Evolutionary conservation across 1,284 basidiomycete genomes (phyloP).

Genomic region (Puccinia coronata): DNA sequence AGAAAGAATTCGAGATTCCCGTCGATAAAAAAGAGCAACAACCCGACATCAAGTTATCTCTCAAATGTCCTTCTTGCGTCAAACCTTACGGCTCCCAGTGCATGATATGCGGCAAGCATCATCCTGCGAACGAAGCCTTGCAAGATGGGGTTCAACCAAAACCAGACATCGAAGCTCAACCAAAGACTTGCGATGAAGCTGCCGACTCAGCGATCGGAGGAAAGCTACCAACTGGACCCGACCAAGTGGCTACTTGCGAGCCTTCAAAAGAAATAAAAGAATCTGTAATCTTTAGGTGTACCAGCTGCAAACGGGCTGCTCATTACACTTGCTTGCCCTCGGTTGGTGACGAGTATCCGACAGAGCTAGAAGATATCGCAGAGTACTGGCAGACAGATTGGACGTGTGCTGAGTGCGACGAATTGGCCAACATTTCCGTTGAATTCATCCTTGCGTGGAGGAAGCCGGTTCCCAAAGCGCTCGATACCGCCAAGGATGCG

Average conservation of each 20-base stretch:
- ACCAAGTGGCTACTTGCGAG: slow-evolving; percentile 31
- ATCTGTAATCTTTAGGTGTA: slow-evolving; percentile 72
- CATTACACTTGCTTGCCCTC: slow-evolving; percentile 68
- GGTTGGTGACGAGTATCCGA: slow-evolving; percentile 63
- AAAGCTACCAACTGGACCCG: background rate
- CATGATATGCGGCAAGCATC: slow-evolving; percentile 34
- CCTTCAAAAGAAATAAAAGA: slow-evolving; percentile 4
- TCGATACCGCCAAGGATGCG: slow-evolving; percentile 14
- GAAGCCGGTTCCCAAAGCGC: slow-evolving; percentile 40
- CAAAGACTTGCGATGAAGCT: background rate
- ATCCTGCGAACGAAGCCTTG: background rate
- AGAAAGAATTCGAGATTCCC: slow-evolving; percentile 7
- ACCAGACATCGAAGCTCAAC: background rate
- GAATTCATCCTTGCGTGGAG: slow-evolving; percentile 91
- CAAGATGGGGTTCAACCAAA: background rate
- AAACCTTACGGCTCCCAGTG: slow-evolving; percentile 39
- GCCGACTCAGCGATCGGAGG: background rate
- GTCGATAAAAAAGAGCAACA: slow-evolving; percentile 39
- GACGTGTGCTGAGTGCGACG: slow-evolving; percentile 77
- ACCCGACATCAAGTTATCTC: slow-evolving; percentile 40
- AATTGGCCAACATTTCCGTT: slow-evolving; percentile 67
- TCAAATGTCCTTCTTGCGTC: slow-evolving; percentile 46
- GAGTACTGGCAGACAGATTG: slow-evolving; percentile 63
- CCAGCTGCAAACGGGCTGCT: slow-evolving; percentile 73
- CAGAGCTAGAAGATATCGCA: slow-evolving; percentile 66